Percentiles rank a stretch among this genome's conserved stretches.
These are phyloP conservation scores for Dianthus caryophyllus DNA, from an alignment of 148 eudicot species.

Conservation along the genomic window DNA sequence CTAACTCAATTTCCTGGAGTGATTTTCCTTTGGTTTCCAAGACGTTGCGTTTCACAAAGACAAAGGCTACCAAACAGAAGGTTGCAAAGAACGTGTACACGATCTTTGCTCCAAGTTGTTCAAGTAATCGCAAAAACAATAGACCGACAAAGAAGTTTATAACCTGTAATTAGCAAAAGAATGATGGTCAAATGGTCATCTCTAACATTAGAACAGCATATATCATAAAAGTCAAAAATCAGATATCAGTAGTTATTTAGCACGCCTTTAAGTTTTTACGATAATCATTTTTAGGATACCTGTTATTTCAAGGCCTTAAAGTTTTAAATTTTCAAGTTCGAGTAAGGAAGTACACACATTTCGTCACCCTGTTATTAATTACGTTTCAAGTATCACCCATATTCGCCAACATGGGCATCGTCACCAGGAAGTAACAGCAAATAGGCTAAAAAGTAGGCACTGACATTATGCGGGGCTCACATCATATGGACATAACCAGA, in stretches of 20 bases:
- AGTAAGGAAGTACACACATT: no score
- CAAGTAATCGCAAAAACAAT: conserved; percentile 64
- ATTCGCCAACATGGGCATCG: not conserved
- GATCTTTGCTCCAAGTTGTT: conserved; percentile 63
- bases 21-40: conserved; percentile 88
- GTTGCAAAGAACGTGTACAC: conserved; percentile 58
- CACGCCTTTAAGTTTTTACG: no score
- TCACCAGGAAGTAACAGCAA: not conserved
- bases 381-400: not conserved
- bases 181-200: conserved; percentile 2
- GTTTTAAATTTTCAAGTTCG: no score
- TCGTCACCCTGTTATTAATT: no score
- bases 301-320: no score
- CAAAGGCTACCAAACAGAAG: conserved; percentile 59
- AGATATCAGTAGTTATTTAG: not conserved
- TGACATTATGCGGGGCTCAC: not conserved
- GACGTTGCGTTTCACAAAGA: conserved; percentile 65
- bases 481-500: not conserved
- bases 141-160: conserved; percentile 78
- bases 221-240: not conserved
- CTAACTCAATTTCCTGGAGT: conserved; percentile 81
- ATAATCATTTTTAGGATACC: no score
- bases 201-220: not conserved
- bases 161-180: conserved; percentile 44
- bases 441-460: not conserved